phyloP scores from a whole-genome alignment of 495 filamentous ascomycete genomes.

The Tuber magnatum region DNA sequence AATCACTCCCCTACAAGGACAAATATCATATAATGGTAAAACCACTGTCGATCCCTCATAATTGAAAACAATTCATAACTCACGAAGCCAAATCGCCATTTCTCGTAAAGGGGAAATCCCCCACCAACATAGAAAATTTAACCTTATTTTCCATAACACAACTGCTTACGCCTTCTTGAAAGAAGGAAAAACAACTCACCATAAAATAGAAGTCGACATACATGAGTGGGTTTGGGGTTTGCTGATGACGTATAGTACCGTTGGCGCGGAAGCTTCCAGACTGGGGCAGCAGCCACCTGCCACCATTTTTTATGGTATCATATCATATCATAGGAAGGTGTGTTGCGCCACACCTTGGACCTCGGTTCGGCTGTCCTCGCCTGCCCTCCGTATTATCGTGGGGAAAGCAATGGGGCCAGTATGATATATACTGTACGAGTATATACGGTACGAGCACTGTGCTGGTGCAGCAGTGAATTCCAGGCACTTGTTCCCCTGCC shows the following conservation, averaged over 20 bases:
- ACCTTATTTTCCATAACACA: no score
- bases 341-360: slow-evolving; percentile 3
- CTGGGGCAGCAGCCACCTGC: not conserved
- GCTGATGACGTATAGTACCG: not conserved
- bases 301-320: no score
- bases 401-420: not conserved
- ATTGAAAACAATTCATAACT: no score
- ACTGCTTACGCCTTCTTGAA: no score
- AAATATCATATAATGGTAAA: no score
- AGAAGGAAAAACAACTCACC: no score
- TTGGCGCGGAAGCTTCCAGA: not conserved
- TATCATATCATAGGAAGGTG: no score
- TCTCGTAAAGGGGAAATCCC: no score
- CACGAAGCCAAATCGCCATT: no score
- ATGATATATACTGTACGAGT: not conserved
- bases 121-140: no score
- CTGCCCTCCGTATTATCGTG: not conserved
- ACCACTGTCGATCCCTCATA: no score
- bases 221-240: not conserved
- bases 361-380: not conserved
- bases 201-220: not conserved
- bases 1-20: no score
- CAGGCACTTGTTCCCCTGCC: not conserved
- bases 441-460: not conserved
- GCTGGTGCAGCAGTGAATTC: not conserved